Percentiles rank a stretch among this genome's conserved stretches.
phyloP scores from a whole-genome alignment of 176 grass and related monocot species.

The Bromus sterilis region DNA sequence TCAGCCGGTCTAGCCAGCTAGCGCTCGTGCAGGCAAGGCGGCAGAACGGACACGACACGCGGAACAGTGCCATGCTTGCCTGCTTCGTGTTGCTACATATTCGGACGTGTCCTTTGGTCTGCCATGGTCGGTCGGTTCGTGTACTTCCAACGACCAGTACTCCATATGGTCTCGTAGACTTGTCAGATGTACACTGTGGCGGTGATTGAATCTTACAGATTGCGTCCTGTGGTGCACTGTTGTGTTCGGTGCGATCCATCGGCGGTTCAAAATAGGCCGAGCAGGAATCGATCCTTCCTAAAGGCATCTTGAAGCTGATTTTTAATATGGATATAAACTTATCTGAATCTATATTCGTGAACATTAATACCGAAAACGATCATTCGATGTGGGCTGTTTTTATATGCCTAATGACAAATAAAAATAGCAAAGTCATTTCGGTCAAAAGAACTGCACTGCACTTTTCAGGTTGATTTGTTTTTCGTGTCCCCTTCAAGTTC shows the following conservation, averaged over 20 bases:
- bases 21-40: neutral
- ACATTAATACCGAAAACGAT: too few species aligned
- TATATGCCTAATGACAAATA: too few species aligned
- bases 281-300: neutral
- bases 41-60: neutral
- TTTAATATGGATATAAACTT: too few species aligned
- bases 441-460: too few species aligned
- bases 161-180: neutral
- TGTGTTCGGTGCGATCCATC: neutral
- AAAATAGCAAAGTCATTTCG: too few species aligned
- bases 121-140: neutral
- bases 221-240: neutral
- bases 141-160: neutral
- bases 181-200: conserved; percentile 2
- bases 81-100: neutral
- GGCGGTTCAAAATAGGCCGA: neutral
- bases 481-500: too few species aligned
- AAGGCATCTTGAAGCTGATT: too few species aligned
- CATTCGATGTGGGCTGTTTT: too few species aligned
- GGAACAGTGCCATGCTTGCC: neutral
- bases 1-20: neutral
- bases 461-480: too few species aligned
- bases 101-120: neutral
- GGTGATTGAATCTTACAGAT: neutral
- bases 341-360: too few species aligned